Conservation (phyloP, 75 land plant genomes). For the Pinus tabuliformis region DNA sequence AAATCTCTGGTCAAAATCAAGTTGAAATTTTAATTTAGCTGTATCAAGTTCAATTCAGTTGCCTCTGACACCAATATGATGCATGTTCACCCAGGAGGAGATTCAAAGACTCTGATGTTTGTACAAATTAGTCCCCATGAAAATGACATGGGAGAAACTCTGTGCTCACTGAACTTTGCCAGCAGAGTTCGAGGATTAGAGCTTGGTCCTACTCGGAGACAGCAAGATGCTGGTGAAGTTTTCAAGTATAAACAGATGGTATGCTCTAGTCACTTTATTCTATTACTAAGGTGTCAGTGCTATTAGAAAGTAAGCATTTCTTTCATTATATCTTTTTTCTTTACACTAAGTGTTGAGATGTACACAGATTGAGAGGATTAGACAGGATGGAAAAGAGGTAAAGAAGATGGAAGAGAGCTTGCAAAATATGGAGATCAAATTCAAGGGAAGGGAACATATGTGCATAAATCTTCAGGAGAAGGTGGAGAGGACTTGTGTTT, state of each 20-base stretch:
- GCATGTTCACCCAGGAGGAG: conserved; percentile 36
- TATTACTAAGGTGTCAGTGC: not conserved
- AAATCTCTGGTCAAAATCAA: not conserved
- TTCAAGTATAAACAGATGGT: conserved; percentile 66
- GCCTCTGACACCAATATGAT: too few species aligned
- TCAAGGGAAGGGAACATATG: conserved; percentile 45
- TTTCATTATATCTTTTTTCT: not conserved
- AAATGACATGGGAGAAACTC: conserved; percentile 50
- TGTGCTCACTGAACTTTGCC: conserved; percentile 61
- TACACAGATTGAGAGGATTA: conserved; percentile 68
- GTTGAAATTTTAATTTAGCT: not conserved
- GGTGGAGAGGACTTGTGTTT: conserved; percentile 14
- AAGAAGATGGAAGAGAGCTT: conserved; percentile 64
- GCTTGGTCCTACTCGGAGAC: conserved; percentile 47
- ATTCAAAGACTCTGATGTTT: conserved; percentile 67
- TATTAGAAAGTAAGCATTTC: not conserved
- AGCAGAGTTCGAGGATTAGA: conserved; percentile 58
- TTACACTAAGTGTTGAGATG: too few species aligned
- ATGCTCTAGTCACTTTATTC: conserved; percentile 7
- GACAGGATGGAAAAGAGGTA: conserved; percentile 77
- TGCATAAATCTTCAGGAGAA: conserved; percentile 58
- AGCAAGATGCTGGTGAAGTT: conserved; percentile 40
- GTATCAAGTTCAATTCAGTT: not conserved
- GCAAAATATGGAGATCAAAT: conserved; percentile 55
- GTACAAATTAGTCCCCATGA: conserved; percentile 62